Base-by-base conservation (phyloP, 352 stramenopile species). In the Phytophthora vignae region DNA sequence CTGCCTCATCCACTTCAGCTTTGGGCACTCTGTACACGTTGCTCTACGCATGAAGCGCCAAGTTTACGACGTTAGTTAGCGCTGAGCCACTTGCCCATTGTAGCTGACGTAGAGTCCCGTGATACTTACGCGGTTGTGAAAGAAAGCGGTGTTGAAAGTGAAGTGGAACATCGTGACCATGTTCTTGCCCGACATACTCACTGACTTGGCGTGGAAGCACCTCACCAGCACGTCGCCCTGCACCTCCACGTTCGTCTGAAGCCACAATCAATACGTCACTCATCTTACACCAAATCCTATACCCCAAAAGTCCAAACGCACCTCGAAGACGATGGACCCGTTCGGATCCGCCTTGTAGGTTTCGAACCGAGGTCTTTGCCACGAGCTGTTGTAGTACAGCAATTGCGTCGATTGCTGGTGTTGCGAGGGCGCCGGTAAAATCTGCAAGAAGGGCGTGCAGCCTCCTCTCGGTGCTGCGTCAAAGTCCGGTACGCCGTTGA, bases 91-190 rank as follows among this genome's bases (percentile, higher is more conserved):
- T 60, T 48, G 31, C 7, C 21, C 2, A 42, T 14, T 36, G 25
- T n/a, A 56, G 33, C 38, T 60, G 8, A 25, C 1, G 22, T 25
- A 11, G 15, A 27, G 9, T 27, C 46, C 17, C 6, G 49, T 19
- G 22, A 7, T 9, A 82, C 80, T 63, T 78, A 93, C 85, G 46
- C 87, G 74, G 54, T 88, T 87, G 58, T 86, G 85, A 52, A 93
- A 85, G 64, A 94, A 94, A 54, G 93, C 87, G 2, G 88, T 95
- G 65, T 94, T 89, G 60, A 95, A 92, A 12, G 85, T 93, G 50
- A 95, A 88, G 76, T 95, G 88, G 71, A 94, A 94, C 82, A 95
- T 92, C 63, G 92, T 90, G 49, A 90, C 81, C 59, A 93, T 87
- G 74, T 94, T 83, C 67, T 91, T 93, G 29, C 87, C 87, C 48